Evolutionary conservation across 441 rosid genomes (phyloP).

Genomic region (Gossypium lobatum): DNA sequence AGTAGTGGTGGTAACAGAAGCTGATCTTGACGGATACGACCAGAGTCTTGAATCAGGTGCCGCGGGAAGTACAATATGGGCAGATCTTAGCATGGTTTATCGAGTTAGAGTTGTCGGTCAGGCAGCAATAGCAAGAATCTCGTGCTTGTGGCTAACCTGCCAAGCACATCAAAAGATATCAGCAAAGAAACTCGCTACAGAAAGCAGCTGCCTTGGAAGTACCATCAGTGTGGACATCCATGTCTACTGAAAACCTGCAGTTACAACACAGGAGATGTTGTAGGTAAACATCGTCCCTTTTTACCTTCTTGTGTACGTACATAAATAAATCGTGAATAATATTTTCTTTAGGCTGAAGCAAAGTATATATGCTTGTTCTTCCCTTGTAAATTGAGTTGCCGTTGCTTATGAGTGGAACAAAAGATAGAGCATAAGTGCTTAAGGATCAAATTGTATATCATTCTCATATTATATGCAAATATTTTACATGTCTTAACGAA

Average conservation of each 20-base stretch:
- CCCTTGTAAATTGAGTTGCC: constrained; percentile 29
- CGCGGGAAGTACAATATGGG: constrained; percentile 57
- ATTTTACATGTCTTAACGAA: background rate
- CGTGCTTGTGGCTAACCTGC: constrained; percentile 72
- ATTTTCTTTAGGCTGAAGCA: constrained; percentile 14
- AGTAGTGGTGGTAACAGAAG: constrained; percentile 63
- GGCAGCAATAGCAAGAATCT: constrained; percentile 77
- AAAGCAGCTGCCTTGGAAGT: constrained; percentile 52
- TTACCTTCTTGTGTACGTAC: constrained; percentile 18
- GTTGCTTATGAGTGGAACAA: constrained; percentile 8
- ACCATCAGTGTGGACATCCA: constrained; percentile 71
- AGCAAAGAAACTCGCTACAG: constrained; percentile 31
- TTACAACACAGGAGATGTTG: constrained; percentile 9
- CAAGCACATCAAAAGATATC: constrained; percentile 50
- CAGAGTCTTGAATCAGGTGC: constrained; percentile 29
- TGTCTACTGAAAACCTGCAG: constrained; percentile 48
- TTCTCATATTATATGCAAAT: background rate
- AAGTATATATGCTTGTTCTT: constrained; percentile 4
- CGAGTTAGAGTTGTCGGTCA: constrained; percentile 70
- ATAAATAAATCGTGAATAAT: constrained; percentile 26
- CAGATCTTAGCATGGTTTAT: constrained; percentile 66
- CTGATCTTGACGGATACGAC: constrained; percentile 80
- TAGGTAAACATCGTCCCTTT: background rate
- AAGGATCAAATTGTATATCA: constrained; percentile 11
- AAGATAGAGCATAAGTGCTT: background rate